Base-by-base conservation (phyloP, 2,329 filamentous ascomycete species). In the Thelonectria discophora region DNA sequence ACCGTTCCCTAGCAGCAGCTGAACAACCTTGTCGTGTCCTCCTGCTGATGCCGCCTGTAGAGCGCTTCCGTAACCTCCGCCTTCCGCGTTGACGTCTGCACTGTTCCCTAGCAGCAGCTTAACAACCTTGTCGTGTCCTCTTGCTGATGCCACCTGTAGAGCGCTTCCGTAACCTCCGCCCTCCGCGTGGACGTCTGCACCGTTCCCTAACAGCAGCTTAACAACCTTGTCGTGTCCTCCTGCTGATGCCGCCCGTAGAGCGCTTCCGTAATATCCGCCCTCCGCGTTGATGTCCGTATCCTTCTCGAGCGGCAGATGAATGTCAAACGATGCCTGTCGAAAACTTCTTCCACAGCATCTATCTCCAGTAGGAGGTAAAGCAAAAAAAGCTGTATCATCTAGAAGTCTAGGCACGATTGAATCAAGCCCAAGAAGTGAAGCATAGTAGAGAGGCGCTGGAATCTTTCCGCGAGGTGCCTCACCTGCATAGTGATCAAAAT, bases 381-480 rank as follows among this genome's bases (percentile, higher is more conserved):
- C 32, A 34, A 18, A 15, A 39, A 37, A 30, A 7, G 17, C 9
- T 55, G 27, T 37, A 18, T 37, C 21, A 12, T 47, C 54, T 17
- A 57, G 46, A 32, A 56, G 54, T 17, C n/a, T 40, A 10, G 27
- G 5, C n/a, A 52, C 15, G 4, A 52, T 37, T n/a, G 15, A 6
- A 15, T 52, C 37, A 18, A 60, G 46, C 15, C 58, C 58, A n/a
- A n/a, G n/a, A n/a, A n/a, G n/a, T n/a, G n/a, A n/a, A n/a, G n/a
- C n/a, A n/a, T n/a, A n/a, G n/a, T 18, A 60, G 40, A 60, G 18
- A 3, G 40, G 40, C 40, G n/a, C 8, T 43, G 40, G 40, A 43
- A 20, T 43, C 17, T 43, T 21, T 6, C 40, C 40, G 11, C 17
- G 7, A 18, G 40, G 40, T 20, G 17, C 37, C 40, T n/a, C n/a